Percentiles rank a stretch among this genome's conserved stretches.
phyloP scores from a whole-genome alignment of 805 yeast species.

The Candida quercuum region DNA sequence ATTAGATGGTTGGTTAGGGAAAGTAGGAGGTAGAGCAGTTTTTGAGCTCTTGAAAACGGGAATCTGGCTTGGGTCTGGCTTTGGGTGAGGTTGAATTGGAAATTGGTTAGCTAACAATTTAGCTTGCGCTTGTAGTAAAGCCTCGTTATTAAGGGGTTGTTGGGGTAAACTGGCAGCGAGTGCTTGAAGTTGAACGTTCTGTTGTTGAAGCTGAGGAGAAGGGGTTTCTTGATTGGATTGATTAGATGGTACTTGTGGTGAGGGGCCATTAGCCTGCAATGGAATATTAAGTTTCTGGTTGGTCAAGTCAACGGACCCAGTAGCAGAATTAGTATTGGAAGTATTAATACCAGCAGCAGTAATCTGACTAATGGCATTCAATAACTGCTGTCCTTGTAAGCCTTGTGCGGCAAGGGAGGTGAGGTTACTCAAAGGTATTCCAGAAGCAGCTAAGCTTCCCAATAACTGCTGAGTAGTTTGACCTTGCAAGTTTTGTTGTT shows the following conservation, averaged over 20 bases:
- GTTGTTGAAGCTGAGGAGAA: conserved; percentile 3
- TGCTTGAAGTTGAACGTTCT: not conserved
- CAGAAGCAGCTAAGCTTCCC: too few relatives aligned
- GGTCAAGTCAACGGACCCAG: not conserved
- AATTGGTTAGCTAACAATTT: not conserved
- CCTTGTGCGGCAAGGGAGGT: not conserved
- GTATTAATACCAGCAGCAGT: not conserved
- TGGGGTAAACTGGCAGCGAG: not conserved
- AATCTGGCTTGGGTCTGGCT: conserved; percentile 3
- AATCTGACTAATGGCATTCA: not conserved
- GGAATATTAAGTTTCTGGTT: not conserved
- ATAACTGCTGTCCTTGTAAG: conserved; percentile 3
- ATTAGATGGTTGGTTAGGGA: not conserved
- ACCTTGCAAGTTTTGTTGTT: conserved; percentile 5
- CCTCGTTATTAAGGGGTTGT: not conserved
- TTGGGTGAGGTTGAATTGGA: conserved; percentile 1
- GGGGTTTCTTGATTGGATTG: not conserved
- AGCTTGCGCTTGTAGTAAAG: conserved; percentile 4
- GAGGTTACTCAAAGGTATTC: not conserved
- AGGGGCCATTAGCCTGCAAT: not conserved
- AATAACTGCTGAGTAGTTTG: not conserved
- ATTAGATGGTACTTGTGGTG: not conserved
- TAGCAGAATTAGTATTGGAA: not conserved
- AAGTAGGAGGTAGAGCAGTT: not conserved
- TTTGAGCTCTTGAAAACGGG: conserved; percentile 5